Base-by-base conservation (phyloP, 139 green algal genomes). In the Auxenochlorella protothecoides region DNA sequence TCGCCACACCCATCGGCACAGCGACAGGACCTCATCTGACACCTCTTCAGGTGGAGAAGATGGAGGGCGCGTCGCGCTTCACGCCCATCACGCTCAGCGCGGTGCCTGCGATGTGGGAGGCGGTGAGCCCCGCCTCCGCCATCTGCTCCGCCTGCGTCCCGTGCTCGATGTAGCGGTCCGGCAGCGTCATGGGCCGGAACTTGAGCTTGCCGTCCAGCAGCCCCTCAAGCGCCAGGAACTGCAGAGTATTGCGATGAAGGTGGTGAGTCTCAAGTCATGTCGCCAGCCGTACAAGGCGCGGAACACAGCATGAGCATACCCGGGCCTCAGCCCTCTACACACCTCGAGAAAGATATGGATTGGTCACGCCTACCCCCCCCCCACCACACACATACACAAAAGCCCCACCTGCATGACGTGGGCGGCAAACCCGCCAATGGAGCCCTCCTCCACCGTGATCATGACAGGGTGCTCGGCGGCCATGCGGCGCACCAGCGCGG, bases 401-500 rank as follows among this genome's bases (percentile, higher is more conserved):
- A 70, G 75, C 70, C 68, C 7, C 53, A 79, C 70, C 77, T 89
- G 86, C 86, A 93, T 89, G 51, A 98, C 93, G 76, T 98, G 92
- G 3, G 92, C 86, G 12, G 85, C 91, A 81, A 99, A 99, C 51
- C 95, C 95, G 59, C 95, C 95, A 56, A 99, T 93, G 51, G 88
- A 82, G 16, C 92, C 92, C 88, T 99, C 95, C 83, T 99, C 95
- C 12, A 99, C 89, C 15, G 83, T 96, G 78, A 99, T 92, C 81
- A 99, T 85, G 16, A 91, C 86, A 3, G 81, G 73, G 81, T 99
- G 95, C 79, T 98, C 81, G 55, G 78, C 86, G 8, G 87, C 92
- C 56, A 92, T 67, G 64, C 75, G 65, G 8, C 76, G 66, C 10
- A 96, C 63, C 51, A 98, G 81, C 55, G 81, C 69, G 0, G 78